Base-by-base conservation (phyloP, 352 stramenopile genomes). In the Phytopythium cucurbitacearum region DNA sequence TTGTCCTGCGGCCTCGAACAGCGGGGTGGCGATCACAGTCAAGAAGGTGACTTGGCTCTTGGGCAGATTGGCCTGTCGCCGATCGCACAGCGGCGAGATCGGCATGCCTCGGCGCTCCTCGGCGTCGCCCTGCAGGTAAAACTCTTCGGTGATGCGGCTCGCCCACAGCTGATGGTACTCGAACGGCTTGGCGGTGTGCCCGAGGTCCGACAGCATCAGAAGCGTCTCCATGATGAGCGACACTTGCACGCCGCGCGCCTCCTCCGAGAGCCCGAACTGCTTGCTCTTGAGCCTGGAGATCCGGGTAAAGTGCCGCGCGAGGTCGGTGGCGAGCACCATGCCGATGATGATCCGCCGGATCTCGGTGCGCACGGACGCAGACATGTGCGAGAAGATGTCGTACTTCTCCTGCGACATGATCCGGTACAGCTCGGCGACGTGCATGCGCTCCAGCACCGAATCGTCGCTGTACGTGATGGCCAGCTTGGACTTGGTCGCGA, bases 391-490 rank as follows among this genome's bases (percentile, higher is more conserved):
- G 36, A 93, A 85, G 9, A 89, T 66, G 53, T 93, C 82, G 48
- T 73, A 80, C 7, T 71, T 78, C 16, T 82, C 71, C 42, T 85
- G 70, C 16, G 71, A 81, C 12, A 87, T 38, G 46, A 87, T 81
- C 15, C 70, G 76, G 35, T 83, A 89, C 43, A 85, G 56, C 53
- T 86, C 75, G 0, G 78, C 75, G 40, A 89, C 65, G 38, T 89
- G 78, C 78, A 89, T 89, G 44, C 78, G 78, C 45, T 89, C 78
- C 10, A 98, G 67, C 8, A 96, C 81, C 41, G 80, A 95, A 41
- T 91, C 76, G 56, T 97, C 93, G 52, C 95, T 97, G 70, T 98
- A 98, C 0, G 73, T 85, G 60, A 98, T 79, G 40, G 91, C 91
- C n/a, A 97, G 65, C 33, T 93, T 87, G 40, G 82, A 90, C 40